Conservation (phyloP, 495 filamentous ascomycete species). For the Bacidia gigantensis region DNA sequence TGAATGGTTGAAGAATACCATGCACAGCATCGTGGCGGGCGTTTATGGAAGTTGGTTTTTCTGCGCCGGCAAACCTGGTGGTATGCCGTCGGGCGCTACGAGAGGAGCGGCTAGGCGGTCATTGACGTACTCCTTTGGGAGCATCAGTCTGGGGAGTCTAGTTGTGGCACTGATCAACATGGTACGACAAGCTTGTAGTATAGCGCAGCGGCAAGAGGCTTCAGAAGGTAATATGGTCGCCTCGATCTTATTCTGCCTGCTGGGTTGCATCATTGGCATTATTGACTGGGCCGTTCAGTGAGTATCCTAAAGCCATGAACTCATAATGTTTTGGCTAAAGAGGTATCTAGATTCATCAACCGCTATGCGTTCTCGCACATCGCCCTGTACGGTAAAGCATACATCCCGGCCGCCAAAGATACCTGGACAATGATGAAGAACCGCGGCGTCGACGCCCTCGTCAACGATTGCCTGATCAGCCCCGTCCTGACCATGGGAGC, state of each 20-base stretch:
- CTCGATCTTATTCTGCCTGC: conserved; percentile 51
- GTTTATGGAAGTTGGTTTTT: conserved; percentile 95
- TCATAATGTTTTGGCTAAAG: neutral
- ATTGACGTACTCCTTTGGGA: conserved; percentile 83
- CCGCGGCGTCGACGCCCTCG: conserved; percentile 75
- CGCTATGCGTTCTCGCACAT: conserved; percentile 89
- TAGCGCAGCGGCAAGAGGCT: conserved; percentile 52
- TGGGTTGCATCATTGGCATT: conserved; percentile 61
- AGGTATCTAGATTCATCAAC: conserved; percentile 28
- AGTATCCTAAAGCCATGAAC: conserved; percentile 33
- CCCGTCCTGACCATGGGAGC: conserved; percentile 82
- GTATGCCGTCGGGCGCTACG: conserved; percentile 61
- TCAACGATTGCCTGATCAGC: conserved; percentile 82
- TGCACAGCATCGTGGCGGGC: conserved; percentile 75
- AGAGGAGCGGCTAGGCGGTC: conserved; percentile 42
- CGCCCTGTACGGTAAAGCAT: conserved; percentile 78
- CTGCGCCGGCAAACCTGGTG: conserved; percentile 42
- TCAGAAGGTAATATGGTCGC: conserved; percentile 55
- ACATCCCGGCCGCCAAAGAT: conserved; percentile 72
- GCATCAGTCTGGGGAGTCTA: conserved; percentile 72
- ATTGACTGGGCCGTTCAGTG: conserved; percentile 76
- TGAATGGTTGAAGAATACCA: conserved; percentile 83
- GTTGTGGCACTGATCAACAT: conserved; percentile 80
- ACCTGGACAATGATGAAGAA: conserved; percentile 85
- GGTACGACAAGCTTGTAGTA: conserved; percentile 59